Evolutionary conservation across 1,284 basidiomycete genomes (phyloP), one percentile per base, ranked within the genome.

Genomic region (Trichosporon sp.): DNA sequence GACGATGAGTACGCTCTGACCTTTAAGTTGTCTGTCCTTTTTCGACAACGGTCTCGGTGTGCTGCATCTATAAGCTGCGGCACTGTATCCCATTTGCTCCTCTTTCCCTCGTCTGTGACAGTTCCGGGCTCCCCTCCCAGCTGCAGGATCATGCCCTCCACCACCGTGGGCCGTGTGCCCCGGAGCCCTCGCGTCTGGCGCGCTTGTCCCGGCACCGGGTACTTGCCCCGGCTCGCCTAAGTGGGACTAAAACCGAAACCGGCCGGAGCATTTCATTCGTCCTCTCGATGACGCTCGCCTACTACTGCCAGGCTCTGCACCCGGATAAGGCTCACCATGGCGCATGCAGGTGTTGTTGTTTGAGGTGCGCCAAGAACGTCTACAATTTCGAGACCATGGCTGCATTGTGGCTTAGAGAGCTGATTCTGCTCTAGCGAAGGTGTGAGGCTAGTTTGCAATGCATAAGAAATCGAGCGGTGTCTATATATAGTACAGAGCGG

Each of bases 401-500:
- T 44, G 8, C 8, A n/a, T n/a, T n/a, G n/a, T n/a, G n/a, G n/a
- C n/a, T n/a, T n/a, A n/a, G n/a, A n/a, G n/a, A n/a, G n/a, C n/a
- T n/a, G n/a, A n/a, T n/a, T n/a, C n/a, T n/a, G n/a, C n/a, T n/a
- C n/a, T n/a, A n/a, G n/a, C n/a, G n/a, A n/a, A n/a, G n/a, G 14
- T 25, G 2, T 49, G 25, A 27, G 49, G 49, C 49, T 54, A 54
- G 56, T 32, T 56, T 31, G 54, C 57, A 56, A 36, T 60, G 54
- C 37, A 64, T 56, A 60, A 34, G 58, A 52, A 31, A 44, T 56
- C 44, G 40, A 60, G 56, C 25, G 59, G 59, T 60, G 52, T 44
- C 34, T 56, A 33, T 49, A 44, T 46, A 59, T 54, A 54, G 49
- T 54, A 54, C 49, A 54, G 49, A 54, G 19, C 49, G 31, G 49